These are phyloP conservation scores for Ceratocystis harringtonii DNA, from an alignment of 2,329 filamentous ascomycete genomes.

Conservation along the genomic window DNA sequence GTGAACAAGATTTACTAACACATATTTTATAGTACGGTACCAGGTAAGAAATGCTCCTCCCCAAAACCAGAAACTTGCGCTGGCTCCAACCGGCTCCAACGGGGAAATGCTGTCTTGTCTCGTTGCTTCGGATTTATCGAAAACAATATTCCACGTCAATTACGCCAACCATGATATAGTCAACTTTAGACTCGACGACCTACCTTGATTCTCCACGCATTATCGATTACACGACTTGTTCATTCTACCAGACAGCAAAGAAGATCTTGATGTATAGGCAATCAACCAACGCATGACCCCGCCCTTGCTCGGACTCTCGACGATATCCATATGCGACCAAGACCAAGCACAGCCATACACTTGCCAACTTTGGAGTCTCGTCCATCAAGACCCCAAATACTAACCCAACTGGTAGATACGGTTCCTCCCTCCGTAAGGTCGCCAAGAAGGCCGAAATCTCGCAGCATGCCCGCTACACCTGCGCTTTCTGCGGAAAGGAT, in stretches of 20 bases:
- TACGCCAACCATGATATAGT: background rate
- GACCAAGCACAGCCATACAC: background rate
- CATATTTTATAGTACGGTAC: constrained; percentile 67
- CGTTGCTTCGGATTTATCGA: background rate
- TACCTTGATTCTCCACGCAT: background rate
- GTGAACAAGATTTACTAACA: constrained; percentile 8
- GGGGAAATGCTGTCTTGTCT: background rate
- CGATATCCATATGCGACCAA: background rate
- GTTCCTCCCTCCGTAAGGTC: constrained; percentile 96
- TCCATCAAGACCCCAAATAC: constrained; percentile 18
- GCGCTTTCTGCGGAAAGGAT: constrained; percentile 98
- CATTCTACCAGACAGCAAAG: background rate
- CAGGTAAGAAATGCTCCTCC: constrained; percentile 45
- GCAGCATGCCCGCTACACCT: constrained; percentile 93
- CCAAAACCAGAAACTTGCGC: background rate
- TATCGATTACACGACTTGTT: background rate
- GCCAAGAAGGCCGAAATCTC: constrained; percentile 99
- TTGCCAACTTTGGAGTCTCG: background rate
- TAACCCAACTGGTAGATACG: constrained; percentile 51
- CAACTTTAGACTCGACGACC: background rate
- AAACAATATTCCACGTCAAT: background rate
- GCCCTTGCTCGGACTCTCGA: background rate
- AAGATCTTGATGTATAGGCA: background rate
- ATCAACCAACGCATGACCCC: background rate
- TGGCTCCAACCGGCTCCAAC: background rate